Conservation (phyloP, 805 yeast genomes). For the Allodekkera sacchari region DNA sequence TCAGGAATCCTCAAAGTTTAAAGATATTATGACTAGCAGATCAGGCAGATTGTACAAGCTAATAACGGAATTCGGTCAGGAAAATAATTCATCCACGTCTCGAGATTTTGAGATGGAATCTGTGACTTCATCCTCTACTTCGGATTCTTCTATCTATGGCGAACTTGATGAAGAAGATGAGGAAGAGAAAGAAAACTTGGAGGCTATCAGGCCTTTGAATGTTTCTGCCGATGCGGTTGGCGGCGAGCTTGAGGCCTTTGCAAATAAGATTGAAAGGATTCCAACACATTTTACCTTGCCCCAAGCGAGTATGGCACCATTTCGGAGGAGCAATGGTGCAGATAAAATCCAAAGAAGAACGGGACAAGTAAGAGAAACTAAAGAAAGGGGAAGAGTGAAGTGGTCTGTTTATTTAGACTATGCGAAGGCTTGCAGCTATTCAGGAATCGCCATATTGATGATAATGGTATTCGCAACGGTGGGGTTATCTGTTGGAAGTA, state of each 20-base stretch:
- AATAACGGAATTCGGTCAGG: slow-evolving; percentile 31
- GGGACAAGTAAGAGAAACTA: slow-evolving; percentile 41
- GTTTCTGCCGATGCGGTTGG: slow-evolving; percentile 10
- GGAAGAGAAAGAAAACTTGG: slow-evolving; percentile 6
- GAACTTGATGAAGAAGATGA: slow-evolving; percentile 8
- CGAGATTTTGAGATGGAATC: slow-evolving; percentile 1
- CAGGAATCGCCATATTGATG: slow-evolving; percentile 36
- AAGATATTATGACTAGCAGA: slow-evolving; percentile 23
- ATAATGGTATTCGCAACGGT: slow-evolving; percentile 24
- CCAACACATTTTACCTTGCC: slow-evolving; percentile 29
- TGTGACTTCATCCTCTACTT: slow-evolving; percentile 1
- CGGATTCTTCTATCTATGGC: slow-evolving; percentile 3
- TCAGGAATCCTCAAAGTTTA: slow-evolving; percentile 47
- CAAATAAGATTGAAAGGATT: slow-evolving; percentile 8
- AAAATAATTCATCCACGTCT: not conserved
- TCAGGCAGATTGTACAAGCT: slow-evolving; percentile 23
- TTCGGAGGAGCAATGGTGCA: slow-evolving; percentile 32
- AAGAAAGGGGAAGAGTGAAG: slow-evolving; percentile 54
- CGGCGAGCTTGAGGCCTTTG: slow-evolving; percentile 10
- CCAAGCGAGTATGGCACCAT: slow-evolving; percentile 59
- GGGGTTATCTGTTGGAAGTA: slow-evolving; percentile 31
- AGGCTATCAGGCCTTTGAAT: slow-evolving; percentile 9
- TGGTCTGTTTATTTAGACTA: slow-evolving; percentile 45
- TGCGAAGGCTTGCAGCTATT: slow-evolving; percentile 48
- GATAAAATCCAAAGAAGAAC: slow-evolving; percentile 25